Evolutionary conservation across 331 rosid species (phyloP).

Genomic region (Malus hybrid): DNA sequence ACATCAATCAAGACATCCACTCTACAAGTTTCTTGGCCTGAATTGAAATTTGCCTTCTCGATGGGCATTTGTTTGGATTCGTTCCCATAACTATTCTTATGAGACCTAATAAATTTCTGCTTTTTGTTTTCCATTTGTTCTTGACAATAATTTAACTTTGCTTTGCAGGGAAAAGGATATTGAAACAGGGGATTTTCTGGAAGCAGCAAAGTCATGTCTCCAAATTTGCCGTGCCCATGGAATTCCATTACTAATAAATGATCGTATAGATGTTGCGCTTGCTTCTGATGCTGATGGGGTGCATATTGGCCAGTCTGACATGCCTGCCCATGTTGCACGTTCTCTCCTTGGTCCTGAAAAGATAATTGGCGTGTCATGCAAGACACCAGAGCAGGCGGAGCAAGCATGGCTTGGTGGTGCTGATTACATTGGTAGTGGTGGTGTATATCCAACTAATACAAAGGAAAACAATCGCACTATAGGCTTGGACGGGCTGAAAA

Average conservation of each 20-base stretch:
- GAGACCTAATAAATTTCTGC: background rate
- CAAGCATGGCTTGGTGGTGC: slow-evolving; percentile 85
- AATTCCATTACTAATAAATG: slow-evolving; percentile 78
- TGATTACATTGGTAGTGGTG: slow-evolving; percentile 88
- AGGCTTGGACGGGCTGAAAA: slow-evolving; percentile 69
- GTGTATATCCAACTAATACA: slow-evolving; percentile 78
- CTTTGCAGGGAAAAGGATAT: slow-evolving; percentile 73
- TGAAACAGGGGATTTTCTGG: slow-evolving; percentile 60
- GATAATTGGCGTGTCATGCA: slow-evolving; percentile 92
- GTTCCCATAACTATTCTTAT: background rate
- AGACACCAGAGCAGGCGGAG: slow-evolving; percentile 76
- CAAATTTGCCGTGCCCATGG: slow-evolving; percentile 63
- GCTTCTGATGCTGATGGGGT: slow-evolving; percentile 94
- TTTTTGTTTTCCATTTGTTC: background rate
- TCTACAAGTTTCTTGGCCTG: background rate
- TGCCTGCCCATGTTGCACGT: slow-evolving; percentile 55
- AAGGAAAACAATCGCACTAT: slow-evolving; percentile 63
- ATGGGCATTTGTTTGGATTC: background rate
- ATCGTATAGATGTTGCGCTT: slow-evolving; percentile 75
- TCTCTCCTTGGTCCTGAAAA: slow-evolving; percentile 71
- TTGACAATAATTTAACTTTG: background rate
- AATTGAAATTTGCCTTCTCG: background rate
- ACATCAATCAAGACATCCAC: background rate
- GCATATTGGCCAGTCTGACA: slow-evolving; percentile 93
- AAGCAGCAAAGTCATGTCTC: slow-evolving; percentile 67